Conservation (phyloP, 2,329 filamentous ascomycete species). For the Botrytis deweyae region DNA sequence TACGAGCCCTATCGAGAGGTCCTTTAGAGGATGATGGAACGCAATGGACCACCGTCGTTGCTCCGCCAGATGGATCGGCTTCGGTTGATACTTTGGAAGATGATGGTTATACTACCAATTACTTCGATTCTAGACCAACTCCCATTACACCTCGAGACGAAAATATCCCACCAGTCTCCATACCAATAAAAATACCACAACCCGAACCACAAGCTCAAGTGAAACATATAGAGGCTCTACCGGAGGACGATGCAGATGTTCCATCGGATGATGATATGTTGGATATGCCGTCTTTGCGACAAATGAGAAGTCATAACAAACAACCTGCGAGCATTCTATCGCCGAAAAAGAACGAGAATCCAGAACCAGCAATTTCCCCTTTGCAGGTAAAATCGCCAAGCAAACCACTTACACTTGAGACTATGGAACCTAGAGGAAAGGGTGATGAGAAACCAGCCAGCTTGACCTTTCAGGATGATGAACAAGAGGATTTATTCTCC, state of each 20-base stretch:
- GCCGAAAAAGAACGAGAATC: neutral
- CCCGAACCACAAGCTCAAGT: neutral
- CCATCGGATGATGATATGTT: conserved; percentile 33
- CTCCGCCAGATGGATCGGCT: conserved; percentile 38
- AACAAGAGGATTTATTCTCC: conserved; percentile 34
- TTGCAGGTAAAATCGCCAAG: conserved; percentile 14
- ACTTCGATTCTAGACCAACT: neutral
- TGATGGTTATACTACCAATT: conserved; percentile 13
- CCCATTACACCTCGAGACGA: neutral
- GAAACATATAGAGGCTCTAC: conserved; percentile 7
- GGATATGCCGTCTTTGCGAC: conserved; percentile 31
- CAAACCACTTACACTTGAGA: conserved; percentile 18
- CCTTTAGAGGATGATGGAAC: conserved; percentile 49
- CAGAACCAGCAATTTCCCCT: conserved; percentile 8
- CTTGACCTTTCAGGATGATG: conserved; percentile 28
- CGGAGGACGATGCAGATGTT: conserved; percentile 16
- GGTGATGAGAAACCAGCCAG: conserved; percentile 20
- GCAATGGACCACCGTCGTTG: conserved; percentile 38
- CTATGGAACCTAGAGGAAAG: conserved; percentile 10
- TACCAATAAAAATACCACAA: neutral
- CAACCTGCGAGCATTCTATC: conserved; percentile 23
- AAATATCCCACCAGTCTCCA: conserved; percentile 1
- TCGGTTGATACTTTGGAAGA: conserved; percentile 29
- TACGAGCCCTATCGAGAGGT: conserved; percentile 52
- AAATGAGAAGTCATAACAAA: conserved; percentile 24